Evolutionary conservation across 345 rosid genomes (phyloP), one percentile per base, ranked within the genome.

Genomic region (Hirschfeldia incana): DNA sequence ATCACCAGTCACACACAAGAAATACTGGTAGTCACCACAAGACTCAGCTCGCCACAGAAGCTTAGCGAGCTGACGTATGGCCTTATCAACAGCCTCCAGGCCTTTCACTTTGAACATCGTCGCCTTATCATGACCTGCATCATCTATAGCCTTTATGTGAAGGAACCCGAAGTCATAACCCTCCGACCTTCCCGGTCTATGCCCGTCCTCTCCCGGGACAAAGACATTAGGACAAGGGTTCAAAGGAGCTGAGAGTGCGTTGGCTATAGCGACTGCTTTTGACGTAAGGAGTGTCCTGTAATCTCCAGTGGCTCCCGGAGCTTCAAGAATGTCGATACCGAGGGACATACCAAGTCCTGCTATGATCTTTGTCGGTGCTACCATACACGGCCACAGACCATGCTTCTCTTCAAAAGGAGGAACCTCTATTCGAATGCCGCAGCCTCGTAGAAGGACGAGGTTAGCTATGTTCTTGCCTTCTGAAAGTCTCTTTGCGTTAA

Each of bases 151-250:
- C 98, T 93, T 93, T 61, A 95, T 87, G 87, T 95, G 94, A 37
- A 91, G 98, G 86, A 95, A 93, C 59, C 94, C 98, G 62, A 95
- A 91, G 78, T 93, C 99, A 28, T 95, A 95, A 80, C 97, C 99
- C 78, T 85, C 90, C 67, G 83, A 37, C 58, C 85, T 82, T 51
- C 97, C 99, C 42, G 91, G 94, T 73, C 85, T 87, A 72, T 85
- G 89, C 75, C 82, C 86, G n/a, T 88, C 93, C 87, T 89, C 97
- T 65, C 97, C 97, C 1, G 97, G 99, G 36, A 89, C 94, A 76
- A 93, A 95, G 46, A 93, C 87, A 73, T 78, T 78, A 1, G 99
- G 97, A 78, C 81, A 85, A 4, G 88, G 77, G 55, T 77, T 81
- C 72, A 79, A 69, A 36, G 94, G 96, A 86, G 91, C 90, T 61